These are phyloP conservation scores for Neonectria ditissima DNA, from an alignment of 2,329 filamentous ascomycete species.

Conservation along the genomic window DNA sequence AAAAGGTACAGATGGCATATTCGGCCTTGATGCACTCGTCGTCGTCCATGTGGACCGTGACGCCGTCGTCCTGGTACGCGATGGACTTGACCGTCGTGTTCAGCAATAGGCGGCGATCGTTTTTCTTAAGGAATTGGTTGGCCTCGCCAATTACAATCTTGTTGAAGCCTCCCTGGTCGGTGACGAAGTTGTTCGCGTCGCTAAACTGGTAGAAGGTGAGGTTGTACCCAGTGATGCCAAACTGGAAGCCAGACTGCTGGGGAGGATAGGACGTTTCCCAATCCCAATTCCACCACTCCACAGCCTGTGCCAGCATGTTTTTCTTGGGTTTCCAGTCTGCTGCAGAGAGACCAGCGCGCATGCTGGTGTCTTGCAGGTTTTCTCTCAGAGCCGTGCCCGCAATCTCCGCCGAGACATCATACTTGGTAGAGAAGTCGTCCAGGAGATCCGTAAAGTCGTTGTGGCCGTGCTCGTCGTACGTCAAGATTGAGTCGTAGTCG, in stretches of 20 bases:
- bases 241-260: constrained; percentile 66
- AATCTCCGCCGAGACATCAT: constrained; percentile 59
- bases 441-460: constrained; percentile 64
- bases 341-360: constrained; percentile 68
- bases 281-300: constrained; percentile 70
- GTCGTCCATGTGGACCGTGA: constrained; percentile 65
- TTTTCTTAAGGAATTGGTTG: constrained; percentile 63
- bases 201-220: constrained; percentile 72
- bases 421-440: constrained; percentile 61
- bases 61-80: constrained; percentile 62
- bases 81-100: constrained; percentile 69
- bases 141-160: constrained; percentile 68
- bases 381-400: constrained; percentile 69
- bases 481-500: constrained; percentile 68
- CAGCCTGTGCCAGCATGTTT: constrained; percentile 66
- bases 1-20: constrained; percentile 76
- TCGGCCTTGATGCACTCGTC: constrained; percentile 69
- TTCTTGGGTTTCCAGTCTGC: constrained; percentile 71
- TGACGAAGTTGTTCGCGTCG: constrained; percentile 70
- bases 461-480: constrained; percentile 70
- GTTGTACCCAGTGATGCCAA: constrained; percentile 68
- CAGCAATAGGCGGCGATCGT: constrained; percentile 69
- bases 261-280: constrained; percentile 70
- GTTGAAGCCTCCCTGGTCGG: constrained; percentile 72
- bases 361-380: constrained; percentile 71